phyloP scores from a whole-genome alignment of 441 rosid genomes.

The Gossypium schwendimanii region DNA sequence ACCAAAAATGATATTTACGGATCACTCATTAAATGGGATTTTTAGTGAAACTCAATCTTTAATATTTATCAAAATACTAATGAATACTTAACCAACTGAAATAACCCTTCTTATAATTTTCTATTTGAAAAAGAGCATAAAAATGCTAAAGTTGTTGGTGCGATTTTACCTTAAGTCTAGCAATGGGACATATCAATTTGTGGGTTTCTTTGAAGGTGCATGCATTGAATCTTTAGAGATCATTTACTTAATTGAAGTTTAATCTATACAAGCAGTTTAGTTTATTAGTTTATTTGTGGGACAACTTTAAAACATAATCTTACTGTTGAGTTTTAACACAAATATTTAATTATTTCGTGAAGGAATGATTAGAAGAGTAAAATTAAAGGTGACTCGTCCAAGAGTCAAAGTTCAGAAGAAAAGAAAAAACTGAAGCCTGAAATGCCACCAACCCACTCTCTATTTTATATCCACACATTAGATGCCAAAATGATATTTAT shows the following conservation, averaged over 20 bases:
- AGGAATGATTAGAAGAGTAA: not conserved
- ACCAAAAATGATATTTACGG: too few species aligned
- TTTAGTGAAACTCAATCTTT: fast-evolving
- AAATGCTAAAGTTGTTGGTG: not conserved
- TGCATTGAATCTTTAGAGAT: not conserved
- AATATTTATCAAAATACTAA: too few species aligned
- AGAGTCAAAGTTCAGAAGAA: not conserved
- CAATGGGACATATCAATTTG: not conserved
- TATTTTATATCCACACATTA: not conserved
- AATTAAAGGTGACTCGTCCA: not conserved
- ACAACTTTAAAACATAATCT: not conserved
- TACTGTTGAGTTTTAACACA: not conserved
- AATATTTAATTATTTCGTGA: not conserved
- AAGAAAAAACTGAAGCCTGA: not conserved
- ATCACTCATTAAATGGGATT: too few species aligned
- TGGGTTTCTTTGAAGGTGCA: not conserved
- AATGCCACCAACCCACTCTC: constrained; percentile 4
- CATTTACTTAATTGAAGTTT: constrained; percentile 9
- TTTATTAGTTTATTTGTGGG: not conserved
- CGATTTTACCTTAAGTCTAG: not conserved
- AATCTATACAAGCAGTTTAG: not conserved
- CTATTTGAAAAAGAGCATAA: not conserved
- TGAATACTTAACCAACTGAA: too few species aligned
- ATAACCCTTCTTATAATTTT: not conserved
- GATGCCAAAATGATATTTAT: not conserved